Percentiles rank a stretch among this genome's conserved stretches.
phyloP scores from a whole-genome alignment of 2,329 filamentous ascomycete species.

The Emmonsia crescens region DNA sequence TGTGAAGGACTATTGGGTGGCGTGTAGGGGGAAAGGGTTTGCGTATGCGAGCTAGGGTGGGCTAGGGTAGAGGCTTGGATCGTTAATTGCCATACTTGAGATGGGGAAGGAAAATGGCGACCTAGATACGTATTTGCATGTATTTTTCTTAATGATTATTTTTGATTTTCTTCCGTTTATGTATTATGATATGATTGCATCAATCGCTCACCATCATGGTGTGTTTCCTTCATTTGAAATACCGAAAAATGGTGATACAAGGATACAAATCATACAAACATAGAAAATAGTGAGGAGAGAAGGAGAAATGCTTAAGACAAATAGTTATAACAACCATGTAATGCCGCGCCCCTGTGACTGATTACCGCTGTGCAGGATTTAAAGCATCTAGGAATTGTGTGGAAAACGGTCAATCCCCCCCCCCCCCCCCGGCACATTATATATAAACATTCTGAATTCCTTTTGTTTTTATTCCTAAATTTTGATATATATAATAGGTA shows the following conservation, averaged over 20 bases:
- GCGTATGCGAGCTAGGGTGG: constrained; percentile 21
- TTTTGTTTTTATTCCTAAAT: neutral
- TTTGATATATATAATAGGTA: neutral
- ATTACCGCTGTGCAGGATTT: no score
- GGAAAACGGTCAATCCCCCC: no score
- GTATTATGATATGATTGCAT: neutral
- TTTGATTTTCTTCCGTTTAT: neutral
- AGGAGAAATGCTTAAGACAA: neutral
- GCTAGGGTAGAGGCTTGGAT: neutral
- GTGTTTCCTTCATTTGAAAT: neutral
- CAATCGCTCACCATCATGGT: neutral
- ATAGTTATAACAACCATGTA: no score
- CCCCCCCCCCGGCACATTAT: no score
- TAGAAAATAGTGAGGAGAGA: neutral
- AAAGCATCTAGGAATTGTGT: no score
- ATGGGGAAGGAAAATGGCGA: neutral
- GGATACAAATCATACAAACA: neutral
- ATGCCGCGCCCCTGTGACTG: no score
- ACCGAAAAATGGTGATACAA: neutral
- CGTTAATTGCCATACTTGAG: neutral
- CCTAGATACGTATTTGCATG: neutral
- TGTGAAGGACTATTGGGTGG: constrained; percentile 34
- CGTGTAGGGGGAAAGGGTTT: constrained; percentile 33
- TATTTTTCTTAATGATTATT: neutral
- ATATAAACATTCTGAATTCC: neutral